phyloP scores from a whole-genome alignment of 768 basidiomycete species.

The Glaciozyma antarctica region DNA sequence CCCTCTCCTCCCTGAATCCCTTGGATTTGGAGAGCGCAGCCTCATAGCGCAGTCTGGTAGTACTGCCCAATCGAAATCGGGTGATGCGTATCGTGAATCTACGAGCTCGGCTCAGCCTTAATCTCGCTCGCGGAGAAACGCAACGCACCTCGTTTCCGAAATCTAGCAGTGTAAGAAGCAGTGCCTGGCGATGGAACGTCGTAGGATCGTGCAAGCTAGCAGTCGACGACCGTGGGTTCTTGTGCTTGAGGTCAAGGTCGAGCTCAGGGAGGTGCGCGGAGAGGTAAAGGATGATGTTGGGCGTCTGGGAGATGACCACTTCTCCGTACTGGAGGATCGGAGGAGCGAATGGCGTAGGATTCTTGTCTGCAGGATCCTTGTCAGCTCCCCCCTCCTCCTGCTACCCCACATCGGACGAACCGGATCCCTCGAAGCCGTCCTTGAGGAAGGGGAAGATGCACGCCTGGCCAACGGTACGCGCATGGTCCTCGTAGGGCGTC shows the following conservation, averaged over 20 bases:
- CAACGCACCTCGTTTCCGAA: conserved; percentile 38
- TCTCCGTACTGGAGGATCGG: conserved; percentile 40
- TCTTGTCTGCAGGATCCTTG: conserved; percentile 8
- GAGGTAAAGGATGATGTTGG: conserved; percentile 35
- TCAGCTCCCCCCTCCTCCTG: background rate
- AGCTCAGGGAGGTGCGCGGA: conserved; percentile 8
- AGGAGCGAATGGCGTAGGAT: conserved; percentile 42
- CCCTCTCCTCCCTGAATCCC: conserved; percentile 40
- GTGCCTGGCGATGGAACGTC: conserved; percentile 14
- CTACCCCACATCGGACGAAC: background rate
- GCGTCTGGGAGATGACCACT: conserved; percentile 29
- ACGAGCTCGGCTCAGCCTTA: background rate
- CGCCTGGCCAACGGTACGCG: conserved; percentile 3
- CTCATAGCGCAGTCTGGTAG: conserved; percentile 45
- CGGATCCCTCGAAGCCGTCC: conserved; percentile 6
- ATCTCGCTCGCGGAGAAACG: background rate
- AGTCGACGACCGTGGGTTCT: background rate
- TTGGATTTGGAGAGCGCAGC: conserved; percentile 39
- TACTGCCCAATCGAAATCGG: conserved; percentile 37
- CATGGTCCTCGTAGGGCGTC: conserved; percentile 16
- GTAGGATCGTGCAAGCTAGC: conserved; percentile 3
- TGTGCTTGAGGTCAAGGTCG: conserved; percentile 12
- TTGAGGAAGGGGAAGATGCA: conserved; percentile 9
- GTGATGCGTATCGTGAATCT: conserved; percentile 39
- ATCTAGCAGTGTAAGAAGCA: conserved; percentile 35